These are phyloP conservation scores for Aspergillus luchuensis DNA, from an alignment of 2,329 filamentous ascomycete species.

Conservation along the genomic window DNA sequence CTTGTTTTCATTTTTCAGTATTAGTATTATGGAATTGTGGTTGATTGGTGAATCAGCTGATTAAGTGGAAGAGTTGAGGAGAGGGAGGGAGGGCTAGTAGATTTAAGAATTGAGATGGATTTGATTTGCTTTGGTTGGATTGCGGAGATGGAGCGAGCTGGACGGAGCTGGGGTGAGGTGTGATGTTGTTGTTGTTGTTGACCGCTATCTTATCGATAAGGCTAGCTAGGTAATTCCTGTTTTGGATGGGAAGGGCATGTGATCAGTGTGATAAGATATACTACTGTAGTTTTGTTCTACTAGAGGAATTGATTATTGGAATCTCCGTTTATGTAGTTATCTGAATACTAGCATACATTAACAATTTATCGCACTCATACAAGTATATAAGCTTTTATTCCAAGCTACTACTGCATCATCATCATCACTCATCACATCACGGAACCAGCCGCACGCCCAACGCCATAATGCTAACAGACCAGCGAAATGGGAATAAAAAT, in stretches of 20 bases:
- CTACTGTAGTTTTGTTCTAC: too few relatives aligned
- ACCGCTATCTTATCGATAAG: background rate
- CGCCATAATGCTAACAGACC: slow-evolving; percentile 27
- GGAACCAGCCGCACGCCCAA: slow-evolving; percentile 24
- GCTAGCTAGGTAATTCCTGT: too few relatives aligned
- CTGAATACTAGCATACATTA: too few relatives aligned
- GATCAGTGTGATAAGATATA: background rate
- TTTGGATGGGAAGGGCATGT: background rate
- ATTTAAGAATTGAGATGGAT: background rate
- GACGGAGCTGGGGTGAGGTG: background rate
- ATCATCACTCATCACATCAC: slow-evolving; percentile 9
- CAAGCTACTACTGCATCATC: background rate
- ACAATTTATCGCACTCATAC: background rate
- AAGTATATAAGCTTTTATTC: too few relatives aligned
- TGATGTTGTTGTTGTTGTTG: background rate
- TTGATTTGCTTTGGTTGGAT: too few relatives aligned
- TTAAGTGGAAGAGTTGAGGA: slow-evolving; percentile 6
- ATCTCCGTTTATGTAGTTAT: too few relatives aligned
- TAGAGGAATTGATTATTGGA: too few relatives aligned
- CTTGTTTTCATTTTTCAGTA: slow-evolving; percentile 39
- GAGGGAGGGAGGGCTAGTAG: background rate
- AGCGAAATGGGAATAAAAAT: background rate
- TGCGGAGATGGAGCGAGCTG: background rate
- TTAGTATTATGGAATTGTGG: background rate
- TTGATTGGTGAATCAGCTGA: background rate